These are phyloP conservation scores for Casuarina glauca DNA, from an alignment of 306 rosid species.

Conservation along the genomic window DNA sequence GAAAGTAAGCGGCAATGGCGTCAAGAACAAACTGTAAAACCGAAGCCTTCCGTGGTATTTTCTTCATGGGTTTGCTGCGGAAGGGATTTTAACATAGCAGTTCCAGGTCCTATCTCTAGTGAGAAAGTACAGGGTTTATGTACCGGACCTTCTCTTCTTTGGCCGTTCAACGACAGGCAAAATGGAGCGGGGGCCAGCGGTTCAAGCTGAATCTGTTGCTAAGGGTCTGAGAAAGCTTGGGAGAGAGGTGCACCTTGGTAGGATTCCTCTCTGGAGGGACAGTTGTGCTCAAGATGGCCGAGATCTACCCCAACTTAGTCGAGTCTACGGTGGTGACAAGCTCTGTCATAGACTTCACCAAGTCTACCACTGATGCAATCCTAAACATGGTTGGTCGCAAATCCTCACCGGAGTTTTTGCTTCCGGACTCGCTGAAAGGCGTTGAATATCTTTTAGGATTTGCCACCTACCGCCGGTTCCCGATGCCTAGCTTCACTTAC, in stretches of 20 bases:
- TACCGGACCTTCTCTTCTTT: conserved; percentile 47
- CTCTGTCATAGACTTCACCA: conserved; percentile 33
- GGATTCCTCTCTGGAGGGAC: conserved; percentile 48
- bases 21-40: neutral
- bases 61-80: conserved; percentile 41
- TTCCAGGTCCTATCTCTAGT: conserved; percentile 36
- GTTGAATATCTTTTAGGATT: conserved; percentile 11
- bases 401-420: conserved; percentile 35
- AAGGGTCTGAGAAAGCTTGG: conserved; percentile 42
- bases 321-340: conserved; percentile 36
- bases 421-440: conserved; percentile 36
- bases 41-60: conserved; percentile 27
- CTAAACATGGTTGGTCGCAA: conserved; percentile 31
- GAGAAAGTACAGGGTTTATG: conserved; percentile 35
- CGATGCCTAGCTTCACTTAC: conserved; percentile 30
- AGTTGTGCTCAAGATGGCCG: conserved; percentile 46
- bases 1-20: too few relatives aligned
- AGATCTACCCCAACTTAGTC: conserved; percentile 38
- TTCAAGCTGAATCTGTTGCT: conserved; percentile 48
- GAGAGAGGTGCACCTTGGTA: conserved; percentile 37
- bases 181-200: conserved; percentile 31
- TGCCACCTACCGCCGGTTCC: conserved; percentile 28
- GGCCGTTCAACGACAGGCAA: conserved; percentile 39
- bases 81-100: conserved; percentile 47
- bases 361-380: conserved; percentile 15